These are phyloP conservation scores for Trifolium dubium DNA, from an alignment of 306 rosid genomes.

Conservation along the genomic window DNA sequence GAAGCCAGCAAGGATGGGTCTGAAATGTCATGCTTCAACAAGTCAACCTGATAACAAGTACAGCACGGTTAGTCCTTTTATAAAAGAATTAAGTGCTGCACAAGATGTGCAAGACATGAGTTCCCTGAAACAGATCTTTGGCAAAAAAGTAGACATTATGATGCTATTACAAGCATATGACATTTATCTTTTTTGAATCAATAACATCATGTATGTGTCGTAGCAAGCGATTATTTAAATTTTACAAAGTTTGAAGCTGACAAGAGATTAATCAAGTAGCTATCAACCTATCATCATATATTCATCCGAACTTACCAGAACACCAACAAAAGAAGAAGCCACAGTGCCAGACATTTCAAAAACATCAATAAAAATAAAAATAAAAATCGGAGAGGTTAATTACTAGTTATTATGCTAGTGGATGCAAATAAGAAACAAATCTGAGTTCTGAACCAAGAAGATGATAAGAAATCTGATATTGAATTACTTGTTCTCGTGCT, in stretches of 20 bases:
- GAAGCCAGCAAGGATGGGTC: slow-evolving; percentile 68
- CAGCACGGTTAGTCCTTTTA: background rate
- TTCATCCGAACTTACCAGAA: slow-evolving; percentile 10
- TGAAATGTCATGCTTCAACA: slow-evolving; percentile 84
- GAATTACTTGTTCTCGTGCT: background rate
- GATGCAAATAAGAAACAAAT: slow-evolving; percentile 17
- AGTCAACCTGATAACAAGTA: slow-evolving; percentile 62
- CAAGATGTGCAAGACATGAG: slow-evolving; percentile 5
- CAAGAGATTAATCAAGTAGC: slow-evolving; percentile 6
- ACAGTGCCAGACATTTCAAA: background rate
- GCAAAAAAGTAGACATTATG: slow-evolving; percentile 4
- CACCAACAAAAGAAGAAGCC: background rate
- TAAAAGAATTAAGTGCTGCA: slow-evolving; percentile 20
- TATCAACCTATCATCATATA: background rate
- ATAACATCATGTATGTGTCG: background rate
- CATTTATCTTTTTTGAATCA: slow-evolving; percentile 1
- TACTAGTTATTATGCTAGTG: background rate
- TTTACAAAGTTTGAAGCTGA: slow-evolving; percentile 6
- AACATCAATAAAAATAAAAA: background rate
- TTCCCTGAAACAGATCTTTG: background rate
- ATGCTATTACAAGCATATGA: background rate
- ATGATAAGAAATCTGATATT: slow-evolving; percentile 2
- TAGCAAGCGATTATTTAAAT: slow-evolving; percentile 1
- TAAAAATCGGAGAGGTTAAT: background rate
- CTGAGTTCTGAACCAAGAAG: background rate